Percentiles rank a stretch among this genome's conserved stretches.
phyloP scores from a whole-genome alignment of 2,329 filamentous ascomycete genomes.

The Colletotrichum tabaci region DNA sequence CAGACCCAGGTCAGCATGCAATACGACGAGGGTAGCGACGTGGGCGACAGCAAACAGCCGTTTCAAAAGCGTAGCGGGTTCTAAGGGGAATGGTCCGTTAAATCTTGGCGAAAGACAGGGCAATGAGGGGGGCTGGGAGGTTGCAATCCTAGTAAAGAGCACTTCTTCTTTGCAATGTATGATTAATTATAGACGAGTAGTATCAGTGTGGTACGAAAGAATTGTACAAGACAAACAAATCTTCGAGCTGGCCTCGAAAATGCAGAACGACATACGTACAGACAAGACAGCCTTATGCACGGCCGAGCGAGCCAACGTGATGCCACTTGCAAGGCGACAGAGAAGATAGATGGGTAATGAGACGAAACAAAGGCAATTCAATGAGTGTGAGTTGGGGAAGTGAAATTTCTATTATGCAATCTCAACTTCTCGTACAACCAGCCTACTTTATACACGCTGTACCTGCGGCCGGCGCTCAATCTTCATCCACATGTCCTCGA shows the following conservation, averaged over 20 bases:
- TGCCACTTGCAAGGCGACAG: not conserved
- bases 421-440: not conserved
- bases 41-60: not conserved
- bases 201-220: not conserved
- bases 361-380: not conserved
- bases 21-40: not conserved
- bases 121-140: not conserved
- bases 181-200: not conserved
- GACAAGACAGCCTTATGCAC: not conserved
- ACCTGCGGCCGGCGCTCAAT: slow-evolving; percentile 44
- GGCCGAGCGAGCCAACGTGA: not conserved
- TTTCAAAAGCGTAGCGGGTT: not conserved
- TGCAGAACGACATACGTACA: not conserved
- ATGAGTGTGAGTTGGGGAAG: not conserved
- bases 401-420: not conserved
- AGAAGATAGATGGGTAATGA: not conserved
- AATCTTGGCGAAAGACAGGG: not conserved
- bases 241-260: not conserved
- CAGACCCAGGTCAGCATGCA: slow-evolving; percentile 1
- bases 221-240: not conserved
- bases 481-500: slow-evolving; percentile 56
- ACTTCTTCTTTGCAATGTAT: not conserved
- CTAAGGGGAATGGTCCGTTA: not conserved
- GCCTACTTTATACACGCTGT: slow-evolving; percentile 11
- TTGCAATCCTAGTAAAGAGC: not conserved